Evolutionary conservation across 2,329 filamentous ascomycete species (phyloP).

Genomic region (Colletotrichum chlorophyti): DNA sequence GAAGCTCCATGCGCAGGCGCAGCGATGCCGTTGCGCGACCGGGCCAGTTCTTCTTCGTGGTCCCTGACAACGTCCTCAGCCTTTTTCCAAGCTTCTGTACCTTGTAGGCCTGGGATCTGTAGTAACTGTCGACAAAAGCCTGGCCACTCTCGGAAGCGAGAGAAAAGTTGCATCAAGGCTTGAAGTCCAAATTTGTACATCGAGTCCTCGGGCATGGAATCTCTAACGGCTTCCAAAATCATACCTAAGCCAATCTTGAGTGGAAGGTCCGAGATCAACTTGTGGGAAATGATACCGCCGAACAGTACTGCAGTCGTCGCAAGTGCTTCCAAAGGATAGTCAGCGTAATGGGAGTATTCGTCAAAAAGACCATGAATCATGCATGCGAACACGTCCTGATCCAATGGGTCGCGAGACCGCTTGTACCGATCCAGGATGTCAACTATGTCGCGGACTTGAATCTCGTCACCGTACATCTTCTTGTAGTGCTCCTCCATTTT

Average conservation of each 20-base stretch:
- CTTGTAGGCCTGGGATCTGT: slow-evolving; percentile 80
- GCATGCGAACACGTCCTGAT: slow-evolving; percentile 95
- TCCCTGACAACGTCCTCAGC: slow-evolving; percentile 81
- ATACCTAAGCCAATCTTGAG: slow-evolving; percentile 94
- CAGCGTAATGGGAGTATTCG: slow-evolving; percentile 93
- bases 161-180: slow-evolving; percentile 86
- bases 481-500: slow-evolving; percentile 99
- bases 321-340: slow-evolving; percentile 94
- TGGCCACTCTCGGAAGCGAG: slow-evolving; percentile 91
- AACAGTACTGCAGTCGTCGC: slow-evolving; percentile 97
- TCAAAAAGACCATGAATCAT: slow-evolving; percentile 99
- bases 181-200: slow-evolving; percentile 99
- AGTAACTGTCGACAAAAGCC: slow-evolving; percentile 88
- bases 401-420: slow-evolving; percentile 79
- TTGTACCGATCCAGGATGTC: slow-evolving; percentile 87
- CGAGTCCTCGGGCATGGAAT: slow-evolving; percentile 80
- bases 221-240: slow-evolving; percentile 94
- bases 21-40: slow-evolving; percentile 59
- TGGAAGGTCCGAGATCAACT: slow-evolving; percentile 87
- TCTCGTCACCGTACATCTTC: slow-evolving; percentile 93
- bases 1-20: slow-evolving; percentile 41
- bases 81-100: slow-evolving; percentile 83
- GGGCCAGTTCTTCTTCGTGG: slow-evolving; percentile 65
- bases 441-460: slow-evolving; percentile 85
- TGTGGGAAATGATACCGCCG: slow-evolving; percentile 93